Conservation (phyloP, 164 flowering plant species). For the Tetracentron sinense region DNA sequence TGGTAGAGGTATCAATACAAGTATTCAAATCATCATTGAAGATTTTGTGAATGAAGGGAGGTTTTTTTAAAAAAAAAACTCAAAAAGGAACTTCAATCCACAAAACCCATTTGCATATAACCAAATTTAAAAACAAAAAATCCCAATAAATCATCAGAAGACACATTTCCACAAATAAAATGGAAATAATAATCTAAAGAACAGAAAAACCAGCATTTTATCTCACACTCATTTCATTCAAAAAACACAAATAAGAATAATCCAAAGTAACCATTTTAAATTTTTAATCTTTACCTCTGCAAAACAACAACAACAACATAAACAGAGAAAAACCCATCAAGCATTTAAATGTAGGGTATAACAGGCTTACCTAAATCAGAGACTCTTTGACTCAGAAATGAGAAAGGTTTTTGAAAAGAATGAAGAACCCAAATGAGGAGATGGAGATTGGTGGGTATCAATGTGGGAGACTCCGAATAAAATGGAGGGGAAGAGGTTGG, state of each 20-base stretch:
- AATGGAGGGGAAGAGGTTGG: not conserved
- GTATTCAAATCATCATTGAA: not conserved
- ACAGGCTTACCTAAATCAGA: constrained; percentile 6
- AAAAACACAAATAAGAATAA: not conserved
- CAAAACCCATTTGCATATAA: constrained; percentile 5
- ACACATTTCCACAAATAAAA: not conserved
- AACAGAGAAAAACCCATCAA: not conserved
- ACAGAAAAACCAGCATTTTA: not conserved
- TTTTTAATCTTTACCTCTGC: not conserved
- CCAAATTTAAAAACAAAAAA: not conserved
- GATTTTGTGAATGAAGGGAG: no score
- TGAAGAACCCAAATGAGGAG: constrained; percentile 1
- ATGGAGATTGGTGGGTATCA: constrained; percentile 7
- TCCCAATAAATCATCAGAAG: not conserved
- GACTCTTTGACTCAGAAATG: constrained; percentile 1
- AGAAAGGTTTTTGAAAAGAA: not conserved
- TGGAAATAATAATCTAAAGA: no score
- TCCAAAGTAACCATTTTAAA: not conserved
- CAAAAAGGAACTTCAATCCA: not conserved
- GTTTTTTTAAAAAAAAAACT: not conserved
- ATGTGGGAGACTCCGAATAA: constrained; percentile 12
- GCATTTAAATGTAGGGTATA: not conserved
- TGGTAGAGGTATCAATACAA: not conserved
- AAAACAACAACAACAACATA: not conserved
- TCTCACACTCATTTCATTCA: not conserved